Evolutionary conservation across 2,329 filamentous ascomycete species (phyloP).

Genomic region (Pseudocercospora musae): DNA sequence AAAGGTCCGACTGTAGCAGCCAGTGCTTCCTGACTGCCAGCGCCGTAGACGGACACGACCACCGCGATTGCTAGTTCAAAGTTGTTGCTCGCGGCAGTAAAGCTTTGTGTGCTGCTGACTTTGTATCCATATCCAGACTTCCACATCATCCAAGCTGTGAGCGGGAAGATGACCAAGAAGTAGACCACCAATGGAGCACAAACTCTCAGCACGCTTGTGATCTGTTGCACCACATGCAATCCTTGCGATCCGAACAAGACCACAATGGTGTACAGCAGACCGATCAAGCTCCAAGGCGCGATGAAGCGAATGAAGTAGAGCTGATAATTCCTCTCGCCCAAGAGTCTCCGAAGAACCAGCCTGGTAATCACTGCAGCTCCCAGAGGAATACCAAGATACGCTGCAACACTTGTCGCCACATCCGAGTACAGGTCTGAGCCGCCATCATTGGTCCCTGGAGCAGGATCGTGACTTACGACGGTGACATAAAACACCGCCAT

Average conservation of each 20-base stretch:
- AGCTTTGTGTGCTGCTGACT: constrained; percentile 71
- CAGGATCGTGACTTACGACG: constrained; percentile 55
- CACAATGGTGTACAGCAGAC: constrained; percentile 81
- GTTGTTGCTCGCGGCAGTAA: constrained; percentile 88
- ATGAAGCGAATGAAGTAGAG: constrained; percentile 65
- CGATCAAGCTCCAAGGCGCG: constrained; percentile 74
- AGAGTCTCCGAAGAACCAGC: constrained; percentile 54
- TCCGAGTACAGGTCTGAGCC: constrained; percentile 36
- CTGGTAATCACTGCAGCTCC: constrained; percentile 76
- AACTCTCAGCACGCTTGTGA: constrained; percentile 77
- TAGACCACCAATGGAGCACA: constrained; percentile 79
- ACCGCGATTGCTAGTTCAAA: constrained; percentile 91
- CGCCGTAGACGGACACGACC: constrained; percentile 75
- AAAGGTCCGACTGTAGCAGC: constrained; percentile 80
- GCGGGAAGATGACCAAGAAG: constrained; percentile 66
- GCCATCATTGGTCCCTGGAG: constrained; percentile 22
- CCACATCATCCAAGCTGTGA: constrained; percentile 60
- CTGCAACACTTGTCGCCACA: constrained; percentile 76
- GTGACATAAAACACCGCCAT: constrained; percentile 56
- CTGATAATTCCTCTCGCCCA: constrained; percentile 63
- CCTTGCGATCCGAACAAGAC: constrained; percentile 84
- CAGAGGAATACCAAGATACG: constrained; percentile 79
- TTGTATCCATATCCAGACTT: constrained; percentile 72
- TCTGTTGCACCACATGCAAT: constrained; percentile 71
- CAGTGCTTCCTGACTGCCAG: constrained; percentile 73